phyloP scores from a whole-genome alignment of 2,329 filamentous ascomycete species.

The Phaeosphaeriaceae sp. region DNA sequence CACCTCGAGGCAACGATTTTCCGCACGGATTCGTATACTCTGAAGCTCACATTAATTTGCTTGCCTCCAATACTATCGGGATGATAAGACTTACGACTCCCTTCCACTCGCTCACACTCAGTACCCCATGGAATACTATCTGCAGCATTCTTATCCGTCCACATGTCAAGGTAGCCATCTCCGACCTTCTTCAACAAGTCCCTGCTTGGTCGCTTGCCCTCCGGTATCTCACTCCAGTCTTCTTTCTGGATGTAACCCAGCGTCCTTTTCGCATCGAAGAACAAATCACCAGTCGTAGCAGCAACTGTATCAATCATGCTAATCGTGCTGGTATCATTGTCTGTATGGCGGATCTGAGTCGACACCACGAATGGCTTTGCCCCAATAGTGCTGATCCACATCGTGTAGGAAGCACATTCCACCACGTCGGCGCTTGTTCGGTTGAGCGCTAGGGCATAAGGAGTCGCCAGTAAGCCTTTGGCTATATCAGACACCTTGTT shows the following conservation, averaged over 20 bases:
- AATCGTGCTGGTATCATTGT: constrained; percentile 32
- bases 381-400: constrained; percentile 34
- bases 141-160: constrained; percentile 37
- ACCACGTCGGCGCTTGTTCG: constrained; percentile 35
- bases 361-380: constrained; percentile 36
- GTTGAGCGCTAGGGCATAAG: constrained; percentile 33
- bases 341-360: constrained; percentile 33
- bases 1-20: constrained; percentile 28
- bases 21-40: constrained; percentile 36
- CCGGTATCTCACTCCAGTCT: constrained; percentile 31
- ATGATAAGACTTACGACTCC: constrained; percentile 8
- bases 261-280: constrained; percentile 39
- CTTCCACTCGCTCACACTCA: constrained; percentile 39
- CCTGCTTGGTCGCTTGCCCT: constrained; percentile 26
- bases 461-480: constrained; percentile 24
- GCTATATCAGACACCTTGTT: constrained; percentile 35
- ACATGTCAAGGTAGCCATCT: constrained; percentile 43
- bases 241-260: constrained; percentile 35
- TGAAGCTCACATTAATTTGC: not conserved
- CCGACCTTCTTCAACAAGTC: constrained; percentile 35
- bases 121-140: constrained; percentile 40
- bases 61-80: not conserved
- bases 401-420: constrained; percentile 38
- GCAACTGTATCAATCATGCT: constrained; percentile 37
- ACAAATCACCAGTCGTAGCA: constrained; percentile 38